Evolutionary conservation across 371 early-diverging fungal species (phyloP), one percentile per base, ranked within the genome.

Genomic region (Mortierella sp.): DNA sequence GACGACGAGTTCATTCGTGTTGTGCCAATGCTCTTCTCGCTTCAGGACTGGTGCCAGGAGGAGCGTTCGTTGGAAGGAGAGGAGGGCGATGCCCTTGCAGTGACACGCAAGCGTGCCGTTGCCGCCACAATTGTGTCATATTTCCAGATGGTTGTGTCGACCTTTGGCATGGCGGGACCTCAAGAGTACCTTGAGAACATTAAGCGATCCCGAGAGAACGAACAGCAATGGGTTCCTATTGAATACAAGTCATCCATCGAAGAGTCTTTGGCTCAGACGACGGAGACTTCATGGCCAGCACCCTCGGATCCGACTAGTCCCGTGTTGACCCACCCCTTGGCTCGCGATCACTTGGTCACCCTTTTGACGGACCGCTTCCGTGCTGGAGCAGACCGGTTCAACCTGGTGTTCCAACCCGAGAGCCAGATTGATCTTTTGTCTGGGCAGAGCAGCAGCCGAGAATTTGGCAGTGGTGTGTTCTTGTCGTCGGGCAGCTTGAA

Each of bases 11-110:
- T 90, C 16, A 84, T 88, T 67, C 80, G 84, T 14, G 84, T 85
- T 1, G 70, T 90, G 0, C 91, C 91, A 1, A 68, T 94, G 7
- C 56, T 92, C 0, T 91, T 91, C 68, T 82, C 86, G 42, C 61
- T 90, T 21, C 89, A 89, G 73, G 82, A 80, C 79, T 58, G 72
- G 69, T 67, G 68, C 38, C 54, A 68, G 42, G 54, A 53, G 24
- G 57, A 48, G 18, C 26, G 16, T 8, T 14, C 18, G 19, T 30
- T n/a, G 39, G 2, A 34, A 31, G 14, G 80, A n/a, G n/a, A n/a
- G n/a, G n/a, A n/a, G n/a, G n/a, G 73, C 0, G 70, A 83, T 24
- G 58, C 76, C 12, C 8, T n/a, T 6, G 23, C 34, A 14, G 72
- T 86, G 41, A 65, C 84, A 5, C 83, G 84, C 2, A 85, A 87